Evolutionary conservation across 1,284 basidiomycete genomes (phyloP).

Genomic region (Coriolopsis trogii): DNA sequence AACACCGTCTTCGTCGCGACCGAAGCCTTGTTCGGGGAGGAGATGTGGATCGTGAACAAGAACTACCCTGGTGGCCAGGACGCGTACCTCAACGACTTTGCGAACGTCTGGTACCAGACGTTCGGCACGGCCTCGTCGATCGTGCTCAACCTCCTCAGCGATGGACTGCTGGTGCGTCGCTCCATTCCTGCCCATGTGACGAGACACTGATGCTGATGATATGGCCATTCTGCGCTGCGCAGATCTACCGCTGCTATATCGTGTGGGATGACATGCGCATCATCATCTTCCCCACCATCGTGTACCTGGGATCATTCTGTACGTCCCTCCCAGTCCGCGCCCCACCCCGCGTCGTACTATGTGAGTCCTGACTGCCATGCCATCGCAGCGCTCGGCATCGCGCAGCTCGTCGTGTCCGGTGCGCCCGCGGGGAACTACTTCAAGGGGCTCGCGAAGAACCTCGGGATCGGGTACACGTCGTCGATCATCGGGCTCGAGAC

Average conservation of each 20-base stretch:
- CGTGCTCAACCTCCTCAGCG: conserved; percentile 16
- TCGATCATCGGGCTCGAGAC: conserved; percentile 18
- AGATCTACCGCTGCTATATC: conserved; percentile 22
- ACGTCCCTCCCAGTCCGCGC: background rate
- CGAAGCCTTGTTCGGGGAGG: conserved; percentile 23
- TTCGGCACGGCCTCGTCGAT: conserved; percentile 21
- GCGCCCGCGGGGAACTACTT: conserved; percentile 18
- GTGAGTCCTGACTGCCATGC: background rate
- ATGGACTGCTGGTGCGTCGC: conserved; percentile 15
- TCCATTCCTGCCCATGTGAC: background rate
- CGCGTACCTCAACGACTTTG: conserved; percentile 16
- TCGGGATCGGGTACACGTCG: conserved; percentile 21
- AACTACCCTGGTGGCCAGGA: conserved; percentile 16
- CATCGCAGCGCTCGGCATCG: conserved; percentile 15
- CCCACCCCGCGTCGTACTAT: background rate
- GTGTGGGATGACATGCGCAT: conserved; percentile 14
- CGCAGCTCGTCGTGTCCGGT: conserved; percentile 21
- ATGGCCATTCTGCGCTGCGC: background rate
- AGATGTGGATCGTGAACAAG: conserved; percentile 24
- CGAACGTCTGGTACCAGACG: conserved; percentile 26
- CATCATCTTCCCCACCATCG: conserved; percentile 6
- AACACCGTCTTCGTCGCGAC: conserved; percentile 23
- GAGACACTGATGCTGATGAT: background rate
- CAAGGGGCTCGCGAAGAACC: conserved; percentile 13
- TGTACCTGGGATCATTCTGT: conserved; percentile 10